phyloP scores from a whole-genome alignment of 805 yeast species.

The Metschnikowia matae region DNA sequence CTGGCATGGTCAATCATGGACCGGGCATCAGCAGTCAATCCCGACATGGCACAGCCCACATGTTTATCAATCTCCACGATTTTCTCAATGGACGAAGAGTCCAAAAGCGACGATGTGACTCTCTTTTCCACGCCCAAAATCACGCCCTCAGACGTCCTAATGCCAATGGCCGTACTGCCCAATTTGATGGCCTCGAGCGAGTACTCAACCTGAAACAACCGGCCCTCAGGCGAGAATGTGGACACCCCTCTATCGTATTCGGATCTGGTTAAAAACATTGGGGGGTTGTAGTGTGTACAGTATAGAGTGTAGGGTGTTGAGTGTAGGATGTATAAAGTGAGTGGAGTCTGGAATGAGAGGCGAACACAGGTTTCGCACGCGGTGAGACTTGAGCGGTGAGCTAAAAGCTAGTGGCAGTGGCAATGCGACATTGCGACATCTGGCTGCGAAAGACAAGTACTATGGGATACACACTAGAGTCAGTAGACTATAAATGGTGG shows the following conservation, averaged over 20 bases:
- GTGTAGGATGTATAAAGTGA: neutral
- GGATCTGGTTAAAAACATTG: constrained; percentile 96
- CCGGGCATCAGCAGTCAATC: constrained; percentile 97
- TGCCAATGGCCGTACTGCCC: constrained; percentile 98
- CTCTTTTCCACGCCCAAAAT: constrained; percentile 95
- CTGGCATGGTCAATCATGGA: constrained; percentile 98
- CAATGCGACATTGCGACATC: constrained; percentile 12
- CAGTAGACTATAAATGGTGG: too few relatives aligned
- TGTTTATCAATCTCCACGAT: constrained; percentile 92
- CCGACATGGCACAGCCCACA: constrained; percentile 98
- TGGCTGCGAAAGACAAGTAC: constrained; percentile 9
- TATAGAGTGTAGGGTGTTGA: too few relatives aligned
- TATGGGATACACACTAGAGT: neutral
- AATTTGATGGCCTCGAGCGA: constrained; percentile 94
- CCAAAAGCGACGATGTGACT: constrained; percentile 88
- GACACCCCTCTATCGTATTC: constrained; percentile 99
- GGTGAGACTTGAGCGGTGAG: neutral
- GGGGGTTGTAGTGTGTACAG: too few relatives aligned
- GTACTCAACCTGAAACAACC: constrained; percentile 96
- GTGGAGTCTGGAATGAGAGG: constrained; percentile 1
- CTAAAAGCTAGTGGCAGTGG: constrained; percentile 11
- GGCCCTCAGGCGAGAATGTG: constrained; percentile 98
- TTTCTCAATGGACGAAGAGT: constrained; percentile 90
- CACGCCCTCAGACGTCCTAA: constrained; percentile 92
- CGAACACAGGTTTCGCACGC: constrained; percentile 2